Evolutionary conservation across 1,284 basidiomycete species (phyloP), one percentile per base, ranked within the genome.

Genomic region (Melampsora americana): DNA sequence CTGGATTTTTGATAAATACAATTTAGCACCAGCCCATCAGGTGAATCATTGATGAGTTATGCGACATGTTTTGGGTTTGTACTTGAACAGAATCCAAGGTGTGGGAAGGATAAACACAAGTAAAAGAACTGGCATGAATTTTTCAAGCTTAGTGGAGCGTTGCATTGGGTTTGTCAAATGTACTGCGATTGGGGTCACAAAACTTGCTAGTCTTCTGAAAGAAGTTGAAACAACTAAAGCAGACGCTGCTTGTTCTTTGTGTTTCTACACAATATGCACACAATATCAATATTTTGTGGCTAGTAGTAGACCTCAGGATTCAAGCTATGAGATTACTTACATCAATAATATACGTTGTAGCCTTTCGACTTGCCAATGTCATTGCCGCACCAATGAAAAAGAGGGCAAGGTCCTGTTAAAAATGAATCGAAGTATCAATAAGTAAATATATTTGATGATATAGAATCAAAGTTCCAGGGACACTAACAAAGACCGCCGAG

Each of bases 301-400:
- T 62, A 26, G 12, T 3, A 14, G 12, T 44, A 56, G 5, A 56
- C 65, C 18, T 48, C 18, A 48, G 48, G 14, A 44, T 44, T 44
- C 3, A 14, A 67, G 11, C 16, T 0, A 20, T 20, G 46, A 35
- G 14, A 32, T 32, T 68, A 71, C 69, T 44, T 59, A 71, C 69
- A 48, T 71, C 69, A 61, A 71, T 71, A 39, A 64, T 64, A 59
- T 71, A 71, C 5, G 69, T 44, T 61, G 59, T 60, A 26, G 69
- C 60, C 62, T 71, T 71, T 7, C 69, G 59, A 28, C 48, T 39
- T 7, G 59, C 56, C 48, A 71, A 50, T 26, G 61, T 71, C 28
- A 64, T 61, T 16, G 59, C 69, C 32, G 59, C 69, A 30, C 69
- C 69, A 44, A 71, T 32, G 42, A 35, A 71, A 42, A 71, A 71